These are phyloP conservation scores for Yamadazyma kitorensis DNA, from an alignment of 805 yeast species.

Conservation along the genomic window DNA sequence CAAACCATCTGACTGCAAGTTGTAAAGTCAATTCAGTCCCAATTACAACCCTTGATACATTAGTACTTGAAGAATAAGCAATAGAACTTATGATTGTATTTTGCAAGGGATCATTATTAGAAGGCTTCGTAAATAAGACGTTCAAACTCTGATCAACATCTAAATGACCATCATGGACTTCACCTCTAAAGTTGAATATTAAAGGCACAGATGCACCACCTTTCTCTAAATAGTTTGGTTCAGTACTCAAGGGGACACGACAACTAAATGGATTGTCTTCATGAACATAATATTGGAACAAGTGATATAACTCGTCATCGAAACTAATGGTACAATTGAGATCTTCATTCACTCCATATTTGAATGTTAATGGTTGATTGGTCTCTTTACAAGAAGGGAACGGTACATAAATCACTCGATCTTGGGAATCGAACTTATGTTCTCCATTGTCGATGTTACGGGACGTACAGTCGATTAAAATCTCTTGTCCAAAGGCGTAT, in stretches of 20 bases:
- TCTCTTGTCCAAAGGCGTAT: conserved; percentile 36
- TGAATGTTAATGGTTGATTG: conserved; percentile 53
- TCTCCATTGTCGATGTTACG: conserved; percentile 76
- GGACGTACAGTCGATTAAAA: conserved; percentile 58
- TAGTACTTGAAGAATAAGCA: conserved; percentile 61
- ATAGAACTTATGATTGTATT: conserved; percentile 51
- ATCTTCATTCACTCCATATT: conserved; percentile 50
- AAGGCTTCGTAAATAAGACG: conserved; percentile 44
- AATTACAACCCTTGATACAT: conserved; percentile 59
- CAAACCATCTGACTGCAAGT: conserved; percentile 60
- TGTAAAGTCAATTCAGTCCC: conserved; percentile 60
- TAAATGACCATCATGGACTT: conserved; percentile 62
- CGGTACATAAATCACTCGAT: conserved; percentile 52
- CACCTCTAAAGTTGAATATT: conserved; percentile 63
- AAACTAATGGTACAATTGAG: conserved; percentile 59
- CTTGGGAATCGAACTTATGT: conserved; percentile 64
- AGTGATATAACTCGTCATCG: conserved; percentile 64
- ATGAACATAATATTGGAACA: conserved; percentile 73
- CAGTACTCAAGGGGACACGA: conserved; percentile 51
- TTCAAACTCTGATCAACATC: conserved; percentile 62
- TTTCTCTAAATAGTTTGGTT: conserved; percentile 38
- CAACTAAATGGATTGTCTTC: conserved; percentile 77
- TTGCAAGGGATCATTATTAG: conserved; percentile 19
- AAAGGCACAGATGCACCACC: conserved; percentile 55
- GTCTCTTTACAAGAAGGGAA: conserved; percentile 69